Percentiles rank a stretch among this genome's conserved stretches.
These are phyloP conservation scores for Trichophyton verrucosum DNA, from an alignment of 2,329 filamentous ascomycete genomes.

Conservation along the genomic window DNA sequence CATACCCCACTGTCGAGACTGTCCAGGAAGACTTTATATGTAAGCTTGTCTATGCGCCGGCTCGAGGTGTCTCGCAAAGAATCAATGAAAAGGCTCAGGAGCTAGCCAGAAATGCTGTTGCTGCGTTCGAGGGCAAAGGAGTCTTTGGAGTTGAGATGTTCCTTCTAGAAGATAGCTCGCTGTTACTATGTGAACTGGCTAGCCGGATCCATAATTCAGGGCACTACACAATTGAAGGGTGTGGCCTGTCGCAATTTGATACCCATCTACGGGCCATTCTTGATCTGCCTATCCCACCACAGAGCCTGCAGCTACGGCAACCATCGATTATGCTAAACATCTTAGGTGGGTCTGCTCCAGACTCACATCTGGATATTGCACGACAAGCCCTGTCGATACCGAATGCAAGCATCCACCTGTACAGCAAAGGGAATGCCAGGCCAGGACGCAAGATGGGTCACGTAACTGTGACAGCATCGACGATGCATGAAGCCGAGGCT, in stretches of 20 bases:
- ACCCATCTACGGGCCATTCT: constrained; percentile 79
- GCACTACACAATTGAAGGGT: constrained; percentile 89
- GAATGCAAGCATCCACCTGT: constrained; percentile 63
- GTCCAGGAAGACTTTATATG: constrained; percentile 93
- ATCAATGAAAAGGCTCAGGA: constrained; percentile 56
- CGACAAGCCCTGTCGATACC: constrained; percentile 45
- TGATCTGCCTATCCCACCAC: constrained; percentile 48
- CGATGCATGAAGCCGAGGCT: constrained; percentile 54
- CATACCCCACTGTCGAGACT: constrained; percentile 87
- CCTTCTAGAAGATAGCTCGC: constrained; percentile 55
- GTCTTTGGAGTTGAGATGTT: constrained; percentile 98
- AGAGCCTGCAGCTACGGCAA: constrained; percentile 35
- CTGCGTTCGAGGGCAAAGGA: constrained; percentile 71
- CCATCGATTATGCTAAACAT: constrained; percentile 45
- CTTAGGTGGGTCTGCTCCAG: constrained; percentile 45
- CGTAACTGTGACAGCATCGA: constrained; percentile 64
- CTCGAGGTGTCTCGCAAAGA: constrained; percentile 52
- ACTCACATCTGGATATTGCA: constrained; percentile 49
- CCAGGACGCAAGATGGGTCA: constrained; percentile 92
- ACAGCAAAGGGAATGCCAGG: constrained; percentile 75
- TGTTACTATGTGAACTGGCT: constrained; percentile 79
- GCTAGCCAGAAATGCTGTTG: constrained; percentile 66
- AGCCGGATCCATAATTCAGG: constrained; percentile 82
- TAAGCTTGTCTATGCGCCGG: constrained; percentile 80
- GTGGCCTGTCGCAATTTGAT: constrained; percentile 81